Percentiles rank a stretch among this genome's conserved stretches.
Evolutionary conservation across 73 alveolate genomes (phyloP).

Genomic region (Loxodes magnus): DNA sequence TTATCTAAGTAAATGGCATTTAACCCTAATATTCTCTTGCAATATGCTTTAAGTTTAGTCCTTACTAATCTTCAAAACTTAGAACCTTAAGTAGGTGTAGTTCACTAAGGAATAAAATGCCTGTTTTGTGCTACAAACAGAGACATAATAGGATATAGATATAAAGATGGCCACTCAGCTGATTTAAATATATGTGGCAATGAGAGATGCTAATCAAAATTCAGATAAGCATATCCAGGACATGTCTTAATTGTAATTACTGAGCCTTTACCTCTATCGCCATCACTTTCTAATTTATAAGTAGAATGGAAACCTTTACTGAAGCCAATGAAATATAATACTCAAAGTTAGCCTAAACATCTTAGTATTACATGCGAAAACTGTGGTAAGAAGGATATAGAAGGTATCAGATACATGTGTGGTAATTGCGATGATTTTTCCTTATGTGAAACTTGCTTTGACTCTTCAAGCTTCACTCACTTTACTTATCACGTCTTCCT

Average conservation of each 20-base stretch:
- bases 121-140: no score
- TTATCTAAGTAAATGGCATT: no score
- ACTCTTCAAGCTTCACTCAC: background rate
- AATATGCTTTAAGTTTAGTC: no score
- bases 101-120: no score
- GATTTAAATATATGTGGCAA: slow-evolving; percentile 22
- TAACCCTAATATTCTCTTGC: no score
- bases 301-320: background rate
- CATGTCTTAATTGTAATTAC: slow-evolving; percentile 20
- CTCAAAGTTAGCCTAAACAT: slow-evolving; percentile 1
- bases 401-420: slow-evolving; percentile 16
- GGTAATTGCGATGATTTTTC: slow-evolving; percentile 26
- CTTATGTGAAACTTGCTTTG: slow-evolving; percentile 15
- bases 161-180: background rate
- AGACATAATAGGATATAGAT: no score
- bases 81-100: no score
- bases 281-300: background rate
- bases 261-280: slow-evolving; percentile 5
- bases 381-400: slow-evolving; percentile 20
- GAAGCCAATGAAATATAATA: background rate
- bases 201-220: slow-evolving; percentile 12
- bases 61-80: no score
- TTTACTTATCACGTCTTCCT: slow-evolving; percentile 11
- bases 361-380: slow-evolving; percentile 14
- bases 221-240: slow-evolving; percentile 12